Evolutionary conservation across 1,284 basidiomycete species (phyloP), one percentile per base, ranked within the genome.

Genomic region (Austroboletus niveus): DNA sequence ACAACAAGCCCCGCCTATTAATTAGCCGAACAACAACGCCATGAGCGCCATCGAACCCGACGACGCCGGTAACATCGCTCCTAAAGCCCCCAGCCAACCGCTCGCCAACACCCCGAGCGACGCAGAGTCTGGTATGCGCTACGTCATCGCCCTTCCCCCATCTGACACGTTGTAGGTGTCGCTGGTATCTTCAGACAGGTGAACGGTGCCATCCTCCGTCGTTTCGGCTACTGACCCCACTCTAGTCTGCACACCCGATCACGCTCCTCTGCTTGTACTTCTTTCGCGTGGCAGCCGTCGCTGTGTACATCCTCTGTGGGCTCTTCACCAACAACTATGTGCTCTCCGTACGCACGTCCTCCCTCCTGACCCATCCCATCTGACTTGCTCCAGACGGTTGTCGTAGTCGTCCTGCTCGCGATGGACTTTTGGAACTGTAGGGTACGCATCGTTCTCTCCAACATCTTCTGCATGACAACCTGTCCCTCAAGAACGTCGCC

Each of bases 351-450:
- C 63, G 88, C 75, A 14, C 46, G 10, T 43, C 22, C 1, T 24
- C 46, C 43, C 34, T 44, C 34, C 42, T 45, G 30, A 10, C 41
- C 14, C 44, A 17, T 43, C 50, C 54, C 41, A 49, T 32, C 29
- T 15, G n/a, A n/a, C 38, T 45, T 42, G 40, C 22, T 20, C 12
- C 65, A 95, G 90, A 95, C 93, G 15, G 94, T 97, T 2, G 72
- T 85, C 9, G 94, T 97, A 0, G 94, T 97, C 22, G 85, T 96
- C 1, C 75, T 98, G 22, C 80, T 98, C 32, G 89, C 94, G 1
- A 88, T 94, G 79, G 94, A 98, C 72, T 98, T 98, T 68, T 97
- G 94, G 95, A 97, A 95, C 64, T 94, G 92, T 59, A 74, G 92
- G 64, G 92, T 92, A 62, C 56, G 82, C 68, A 27, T 30, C 44